A percentile compares a stretch with the other conserved stretches of the same genome.
Evolutionary conservation across 176 grass and related monocot genomes (phyloP).

Genomic region (Phyllostachys edulis): DNA sequence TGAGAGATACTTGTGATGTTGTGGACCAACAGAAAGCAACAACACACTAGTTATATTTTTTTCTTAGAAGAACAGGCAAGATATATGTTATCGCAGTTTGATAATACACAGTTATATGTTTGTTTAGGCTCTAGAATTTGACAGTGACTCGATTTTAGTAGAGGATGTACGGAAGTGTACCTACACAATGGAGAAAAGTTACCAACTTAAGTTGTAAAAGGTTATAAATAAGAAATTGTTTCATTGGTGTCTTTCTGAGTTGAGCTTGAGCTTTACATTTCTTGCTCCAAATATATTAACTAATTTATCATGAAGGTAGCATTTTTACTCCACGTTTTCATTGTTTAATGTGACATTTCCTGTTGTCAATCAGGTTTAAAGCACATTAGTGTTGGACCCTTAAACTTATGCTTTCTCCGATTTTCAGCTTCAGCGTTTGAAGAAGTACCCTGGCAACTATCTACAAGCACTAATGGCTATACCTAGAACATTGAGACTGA

Average conservation of each 20-base stretch:
- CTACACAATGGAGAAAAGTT: not conserved
- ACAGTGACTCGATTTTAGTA: not conserved
- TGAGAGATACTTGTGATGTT: not conserved
- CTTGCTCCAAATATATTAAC: slow-evolving; percentile 2
- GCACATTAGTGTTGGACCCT: not conserved
- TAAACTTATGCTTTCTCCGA: slow-evolving; percentile 35
- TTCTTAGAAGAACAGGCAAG: not conserved
- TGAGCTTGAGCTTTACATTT: slow-evolving; percentile 1
- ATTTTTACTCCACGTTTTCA: not conserved
- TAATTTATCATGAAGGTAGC: not conserved
- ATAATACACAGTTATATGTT: not conserved
- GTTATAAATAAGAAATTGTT: not conserved
- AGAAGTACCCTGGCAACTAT: slow-evolving; percentile 91
- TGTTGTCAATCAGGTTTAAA: not conserved
- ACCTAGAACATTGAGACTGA: slow-evolving; percentile 84
- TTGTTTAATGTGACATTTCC: slow-evolving; percentile 15
- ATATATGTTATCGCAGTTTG: not conserved
- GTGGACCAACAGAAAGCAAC: not conserved
- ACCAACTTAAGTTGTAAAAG: not conserved
- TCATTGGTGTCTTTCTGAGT: not conserved
- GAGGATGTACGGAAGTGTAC: slow-evolving; percentile 13
- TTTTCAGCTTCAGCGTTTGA: slow-evolving; percentile 87
- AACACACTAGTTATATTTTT: too few relatives aligned
- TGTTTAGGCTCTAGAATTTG: not conserved
- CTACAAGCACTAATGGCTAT: slow-evolving; percentile 90